Conservation (phyloP, 441 rosid genomes). For the Bocquillonia castaneifolia region DNA sequence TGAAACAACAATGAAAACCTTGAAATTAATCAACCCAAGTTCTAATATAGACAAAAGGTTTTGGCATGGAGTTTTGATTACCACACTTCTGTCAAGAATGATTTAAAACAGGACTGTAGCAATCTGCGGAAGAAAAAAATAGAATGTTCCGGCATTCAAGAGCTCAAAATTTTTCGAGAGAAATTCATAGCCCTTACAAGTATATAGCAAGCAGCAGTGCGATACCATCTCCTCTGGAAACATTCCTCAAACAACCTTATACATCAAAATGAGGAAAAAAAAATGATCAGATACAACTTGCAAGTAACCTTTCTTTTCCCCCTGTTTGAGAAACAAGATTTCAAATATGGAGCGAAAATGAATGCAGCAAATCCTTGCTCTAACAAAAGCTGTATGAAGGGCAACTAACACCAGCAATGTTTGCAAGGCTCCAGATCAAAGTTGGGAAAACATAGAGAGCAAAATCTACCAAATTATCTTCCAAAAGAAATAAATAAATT, state of each 20-base stretch:
- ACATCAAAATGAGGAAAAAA: conserved; percentile 21
- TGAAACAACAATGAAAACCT: not conserved
- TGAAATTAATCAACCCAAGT: not conserved
- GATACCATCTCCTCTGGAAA: conserved; percentile 97
- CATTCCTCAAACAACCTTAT: conserved; percentile 94
- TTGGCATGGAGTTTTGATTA: no score
- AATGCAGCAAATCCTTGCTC: not conserved
- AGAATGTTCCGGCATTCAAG: not conserved
- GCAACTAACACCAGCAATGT: conserved; percentile 7
- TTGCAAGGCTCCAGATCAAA: not conserved
- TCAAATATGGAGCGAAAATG: conserved; percentile 3
- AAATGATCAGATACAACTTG: conserved; percentile 7
- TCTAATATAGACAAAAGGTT: not conserved
- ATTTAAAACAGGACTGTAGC: not conserved
- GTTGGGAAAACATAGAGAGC: not conserved
- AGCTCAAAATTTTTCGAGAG: conserved; percentile 5
- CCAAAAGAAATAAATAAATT: not conserved
- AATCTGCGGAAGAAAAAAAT: not conserved
- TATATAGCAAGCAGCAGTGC: conserved; percentile 97
- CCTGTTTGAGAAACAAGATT: not conserved
- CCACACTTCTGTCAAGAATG: no score
- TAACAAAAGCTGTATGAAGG: not conserved
- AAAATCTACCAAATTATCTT: not conserved
- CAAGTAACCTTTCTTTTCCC: not conserved
- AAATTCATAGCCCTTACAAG: conserved; percentile 55